Conservation (phyloP, 331 rosid genomes). For the Saraca asoca region DNA sequence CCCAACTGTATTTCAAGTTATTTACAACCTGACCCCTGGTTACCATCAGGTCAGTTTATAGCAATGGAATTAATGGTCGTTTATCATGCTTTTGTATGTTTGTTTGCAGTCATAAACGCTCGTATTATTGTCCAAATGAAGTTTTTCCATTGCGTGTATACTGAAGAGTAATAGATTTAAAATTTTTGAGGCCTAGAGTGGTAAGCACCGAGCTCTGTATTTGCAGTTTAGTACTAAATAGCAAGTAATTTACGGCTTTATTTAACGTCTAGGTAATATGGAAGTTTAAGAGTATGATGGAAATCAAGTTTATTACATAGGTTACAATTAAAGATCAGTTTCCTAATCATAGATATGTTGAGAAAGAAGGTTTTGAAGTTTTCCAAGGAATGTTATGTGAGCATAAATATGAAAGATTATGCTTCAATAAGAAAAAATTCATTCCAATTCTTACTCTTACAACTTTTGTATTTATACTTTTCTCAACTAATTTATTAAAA, state of each 20-base stretch:
- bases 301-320: constrained; percentile 14
- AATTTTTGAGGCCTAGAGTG: background rate
- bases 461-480: too few species aligned
- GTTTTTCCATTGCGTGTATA: too few species aligned
- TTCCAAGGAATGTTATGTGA: too few species aligned
- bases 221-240: background rate
- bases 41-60: constrained; percentile 77
- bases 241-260: constrained; percentile 12
- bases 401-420: too few species aligned
- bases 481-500: too few species aligned
- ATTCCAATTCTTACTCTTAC: too few species aligned
- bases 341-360: background rate
- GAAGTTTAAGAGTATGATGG: background rate
- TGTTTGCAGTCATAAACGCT: background rate
- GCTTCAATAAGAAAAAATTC: too few species aligned
- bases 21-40: constrained; percentile 82
- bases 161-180: too few species aligned
- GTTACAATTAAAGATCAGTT: constrained; percentile 4
- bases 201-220: background rate
- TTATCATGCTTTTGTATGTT: background rate
- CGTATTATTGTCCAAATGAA: background rate
- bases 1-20: constrained; percentile 88
- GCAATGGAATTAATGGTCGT: constrained; percentile 19
- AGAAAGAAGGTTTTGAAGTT: too few species aligned
- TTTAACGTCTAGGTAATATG: constrained; percentile 11